Conservation (phyloP, 176 grass and related monocot genomes). For the Calamus simplicifolius region DNA sequence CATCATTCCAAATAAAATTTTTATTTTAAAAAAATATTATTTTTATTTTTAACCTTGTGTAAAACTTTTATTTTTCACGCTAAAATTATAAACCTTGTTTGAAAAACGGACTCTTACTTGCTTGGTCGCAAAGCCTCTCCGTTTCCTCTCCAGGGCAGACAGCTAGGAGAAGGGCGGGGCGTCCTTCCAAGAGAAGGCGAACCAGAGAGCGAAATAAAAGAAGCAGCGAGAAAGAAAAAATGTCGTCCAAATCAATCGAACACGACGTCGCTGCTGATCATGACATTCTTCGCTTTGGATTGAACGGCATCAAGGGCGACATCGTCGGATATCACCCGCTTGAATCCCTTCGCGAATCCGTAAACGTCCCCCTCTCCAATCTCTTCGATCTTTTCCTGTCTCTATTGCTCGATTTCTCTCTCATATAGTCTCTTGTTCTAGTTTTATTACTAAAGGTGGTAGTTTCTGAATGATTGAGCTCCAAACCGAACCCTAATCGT, state of each 20-base stretch:
- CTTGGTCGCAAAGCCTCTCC: too few species aligned
- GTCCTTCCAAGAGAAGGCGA: background rate
- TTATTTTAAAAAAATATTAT: too few species aligned
- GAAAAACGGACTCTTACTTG: too few species aligned
- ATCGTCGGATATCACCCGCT: constrained; percentile 29
- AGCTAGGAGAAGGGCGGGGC: too few species aligned
- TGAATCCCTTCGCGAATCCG: constrained; percentile 25
- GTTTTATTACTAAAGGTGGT: background rate
- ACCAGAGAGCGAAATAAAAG: background rate
- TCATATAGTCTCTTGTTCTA: background rate
- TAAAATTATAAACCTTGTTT: too few species aligned
- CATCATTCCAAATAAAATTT: too few species aligned
- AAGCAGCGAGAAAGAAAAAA: background rate
- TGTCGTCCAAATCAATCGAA: constrained; percentile 25
- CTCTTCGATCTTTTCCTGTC: background rate
- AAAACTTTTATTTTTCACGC: too few species aligned
- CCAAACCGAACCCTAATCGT: constrained; percentile 12
- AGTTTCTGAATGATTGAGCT: background rate
- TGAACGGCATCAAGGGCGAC: constrained; percentile 30
- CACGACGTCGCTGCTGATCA: constrained; percentile 17
- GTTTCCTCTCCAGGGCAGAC: too few species aligned
- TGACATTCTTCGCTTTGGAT: constrained; percentile 27
- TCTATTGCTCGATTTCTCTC: background rate
- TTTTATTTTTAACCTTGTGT: too few species aligned
- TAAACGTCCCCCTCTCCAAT: constrained; percentile 3